These are phyloP conservation scores for Pleodorina starrii DNA, from an alignment of 139 green algal genomes.

Conservation along the genomic window DNA sequence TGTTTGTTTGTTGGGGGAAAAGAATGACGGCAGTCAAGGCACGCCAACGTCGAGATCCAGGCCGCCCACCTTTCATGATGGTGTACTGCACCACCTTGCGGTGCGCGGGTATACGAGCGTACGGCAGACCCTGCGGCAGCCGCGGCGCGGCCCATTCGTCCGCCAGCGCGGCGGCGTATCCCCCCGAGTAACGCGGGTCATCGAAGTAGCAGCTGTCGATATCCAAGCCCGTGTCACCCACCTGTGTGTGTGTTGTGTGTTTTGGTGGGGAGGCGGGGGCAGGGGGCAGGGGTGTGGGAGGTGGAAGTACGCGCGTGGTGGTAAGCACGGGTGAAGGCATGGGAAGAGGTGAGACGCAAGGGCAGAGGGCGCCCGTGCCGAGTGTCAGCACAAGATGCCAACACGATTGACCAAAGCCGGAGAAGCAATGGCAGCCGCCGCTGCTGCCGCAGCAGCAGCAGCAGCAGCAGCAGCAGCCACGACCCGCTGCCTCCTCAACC, in stretches of 20 bases:
- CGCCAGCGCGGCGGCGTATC: not conserved
- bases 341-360: not conserved
- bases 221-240: not conserved
- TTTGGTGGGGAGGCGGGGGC: not conserved
- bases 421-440: not conserved
- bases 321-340: not conserved
- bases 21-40: too few species aligned
- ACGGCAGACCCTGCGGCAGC: not conserved
- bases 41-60: not conserved
- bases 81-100: constrained; percentile 27
- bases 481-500: not conserved
- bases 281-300: not conserved
- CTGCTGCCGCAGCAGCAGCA: not conserved
- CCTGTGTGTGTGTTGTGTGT: not conserved
- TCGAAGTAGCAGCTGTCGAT: constrained; percentile 1
- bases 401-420: not conserved
- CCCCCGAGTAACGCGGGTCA: not conserved
- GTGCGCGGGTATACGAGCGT: not conserved
- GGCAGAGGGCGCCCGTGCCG: not conserved
- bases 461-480: not conserved
- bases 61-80: not conserved
- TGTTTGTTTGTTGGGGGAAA: too few species aligned
- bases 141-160: not conserved
- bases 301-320: not conserved
- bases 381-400: not conserved